Evolutionary conservation across 2,329 filamentous ascomycete genomes (phyloP), one percentile per base, ranked within the genome.

Genomic region (Tolypocladium tundrense): DNA sequence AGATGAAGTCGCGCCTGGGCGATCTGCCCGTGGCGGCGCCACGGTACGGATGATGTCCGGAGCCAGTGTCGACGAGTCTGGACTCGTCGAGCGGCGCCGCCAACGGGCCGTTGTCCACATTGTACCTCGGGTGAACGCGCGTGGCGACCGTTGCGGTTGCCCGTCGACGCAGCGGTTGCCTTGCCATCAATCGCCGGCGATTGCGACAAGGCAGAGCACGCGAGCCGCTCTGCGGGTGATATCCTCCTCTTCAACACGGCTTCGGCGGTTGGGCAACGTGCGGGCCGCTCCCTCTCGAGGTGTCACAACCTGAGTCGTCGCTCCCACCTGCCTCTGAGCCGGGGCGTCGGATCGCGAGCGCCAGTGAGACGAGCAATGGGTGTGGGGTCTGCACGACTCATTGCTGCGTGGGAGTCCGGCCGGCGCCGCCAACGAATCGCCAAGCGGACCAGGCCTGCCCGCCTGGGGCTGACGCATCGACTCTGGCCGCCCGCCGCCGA

Each of bases 381-480:
- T 51, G 48, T 37, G 53, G 53, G 31, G 24, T 35, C 39, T 33
- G 40, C 53, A n/a, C 53, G 53, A 54, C 39, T 54, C 53, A 37
- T 52, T 52, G 31, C 31, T 51, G 19, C 27, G 27, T 11, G 16
- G 16, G 9, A 33, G 48, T 35, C 37, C 52, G 35, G 56, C 52
- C 21, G 56, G 10, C 31, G 57, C 40, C 21, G 52, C 7, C 53
- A 24, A 39, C 53, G 51, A 51, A 42, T 48, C 40, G 54, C 43
- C 39, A 48, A 42, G 58, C 43, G 43, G 35, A 50, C 42, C 35
- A 24, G 11, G 54, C 16, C 27, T 6, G 31, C 16, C 16, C 31
- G 16, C 51, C 51, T 53, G 58, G 52, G 52, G 52, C 58, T 54
- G 50, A 39, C n/a, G n/a, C 48, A 35, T 51, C 48, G 48, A 9